These are phyloP conservation scores for Colletotrichum agaves DNA, from an alignment of 2,329 filamentous ascomycete genomes.

Conservation along the genomic window DNA sequence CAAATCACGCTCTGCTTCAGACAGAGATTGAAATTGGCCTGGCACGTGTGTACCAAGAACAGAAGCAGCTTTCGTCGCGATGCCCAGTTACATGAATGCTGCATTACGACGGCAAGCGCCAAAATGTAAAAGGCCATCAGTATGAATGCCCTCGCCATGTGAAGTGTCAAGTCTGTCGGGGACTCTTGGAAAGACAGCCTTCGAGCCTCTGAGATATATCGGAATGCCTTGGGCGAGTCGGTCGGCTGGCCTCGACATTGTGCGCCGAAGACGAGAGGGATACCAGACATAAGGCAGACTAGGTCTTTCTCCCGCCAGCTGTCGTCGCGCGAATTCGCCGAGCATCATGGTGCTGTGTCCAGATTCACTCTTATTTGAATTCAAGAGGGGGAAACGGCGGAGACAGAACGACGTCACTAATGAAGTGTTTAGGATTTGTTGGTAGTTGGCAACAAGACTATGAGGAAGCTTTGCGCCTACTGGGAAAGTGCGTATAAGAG, in stretches of 20 bases:
- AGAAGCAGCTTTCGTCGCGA: conserved; percentile 67
- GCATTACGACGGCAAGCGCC: conserved; percentile 68
- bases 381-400: too few relatives aligned
- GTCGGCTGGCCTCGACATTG: conserved; percentile 48
- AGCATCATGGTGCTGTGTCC: too few relatives aligned
- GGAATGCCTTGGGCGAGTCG: conserved; percentile 39
- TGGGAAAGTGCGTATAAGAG: too few relatives aligned
- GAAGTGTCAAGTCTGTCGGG: conserved; percentile 63
- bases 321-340: too few relatives aligned
- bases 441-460: too few relatives aligned
- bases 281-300: too few relatives aligned
- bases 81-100: conserved; percentile 72
- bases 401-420: too few relatives aligned
- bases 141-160: conserved; percentile 62
- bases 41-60: conserved; percentile 64
- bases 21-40: conserved; percentile 44
- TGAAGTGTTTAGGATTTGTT: too few relatives aligned
- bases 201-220: conserved; percentile 60
- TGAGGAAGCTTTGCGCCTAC: too few relatives aligned
- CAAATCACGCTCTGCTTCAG: conserved; percentile 34
- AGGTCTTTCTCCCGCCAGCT: too few relatives aligned
- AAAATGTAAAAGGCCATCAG: conserved; percentile 70
- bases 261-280: too few relatives aligned
- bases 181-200: conserved; percentile 59
- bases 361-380: too few relatives aligned